phyloP scores from a whole-genome alignment of 2,329 filamentous ascomycete species.

The Erysiphe neolycopersici region DNA sequence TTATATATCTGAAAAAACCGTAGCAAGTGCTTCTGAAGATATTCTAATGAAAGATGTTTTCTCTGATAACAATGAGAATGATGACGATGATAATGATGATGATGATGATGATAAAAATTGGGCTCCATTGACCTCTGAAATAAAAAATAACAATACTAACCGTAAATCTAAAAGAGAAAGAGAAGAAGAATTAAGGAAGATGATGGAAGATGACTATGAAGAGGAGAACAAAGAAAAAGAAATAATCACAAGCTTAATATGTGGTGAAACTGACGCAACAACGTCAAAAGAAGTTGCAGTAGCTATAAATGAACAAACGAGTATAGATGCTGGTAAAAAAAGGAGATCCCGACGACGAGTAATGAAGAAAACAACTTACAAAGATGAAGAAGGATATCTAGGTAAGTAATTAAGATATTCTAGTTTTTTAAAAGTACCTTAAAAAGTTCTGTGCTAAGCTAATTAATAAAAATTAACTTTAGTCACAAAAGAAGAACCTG shows the following conservation, averaged over 20 bases:
- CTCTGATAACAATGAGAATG: not conserved
- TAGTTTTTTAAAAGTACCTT: not conserved
- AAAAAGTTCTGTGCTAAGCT: not conserved
- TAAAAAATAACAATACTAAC: constrained; percentile 13
- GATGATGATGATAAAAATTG: constrained; percentile 28
- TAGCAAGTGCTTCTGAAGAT: constrained; percentile 18
- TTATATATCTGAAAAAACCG: not conserved
- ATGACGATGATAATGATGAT: not conserved
- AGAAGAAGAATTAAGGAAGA: constrained; percentile 37
- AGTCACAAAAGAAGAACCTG: constrained; percentile 68
- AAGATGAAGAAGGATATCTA: constrained; percentile 75
- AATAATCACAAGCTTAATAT: constrained; percentile 1
- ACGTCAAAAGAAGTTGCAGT: constrained; percentile 17
- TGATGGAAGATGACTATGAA: constrained; percentile 51
- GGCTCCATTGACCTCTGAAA: not conserved
- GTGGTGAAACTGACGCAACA: constrained; percentile 15
- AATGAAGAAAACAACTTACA: constrained; percentile 65
- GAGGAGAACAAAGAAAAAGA: constrained; percentile 23
- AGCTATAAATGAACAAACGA: constrained; percentile 11
- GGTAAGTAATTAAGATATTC: constrained; percentile 23
- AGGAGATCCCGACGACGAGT: constrained; percentile 53
- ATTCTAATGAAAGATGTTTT: constrained; percentile 25
- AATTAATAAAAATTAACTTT: not conserved
- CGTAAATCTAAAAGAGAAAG: constrained; percentile 26
- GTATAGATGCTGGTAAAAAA: constrained; percentile 29